Base-by-base conservation (phyloP, 176 grass and related monocot genomes). In the Carex myosuroides region DNA sequence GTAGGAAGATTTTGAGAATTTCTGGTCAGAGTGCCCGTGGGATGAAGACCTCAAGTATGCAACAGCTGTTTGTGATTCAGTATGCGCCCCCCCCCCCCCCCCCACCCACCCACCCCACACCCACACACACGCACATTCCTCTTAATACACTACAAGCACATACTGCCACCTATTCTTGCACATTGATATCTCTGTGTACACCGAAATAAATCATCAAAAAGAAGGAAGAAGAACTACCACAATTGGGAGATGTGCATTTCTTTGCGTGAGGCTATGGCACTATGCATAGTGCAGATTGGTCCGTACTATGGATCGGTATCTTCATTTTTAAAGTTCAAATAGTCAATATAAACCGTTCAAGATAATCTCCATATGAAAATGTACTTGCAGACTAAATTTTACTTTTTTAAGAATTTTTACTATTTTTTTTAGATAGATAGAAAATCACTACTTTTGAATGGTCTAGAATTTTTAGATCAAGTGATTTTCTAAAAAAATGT, bases 1-100 rank as follows among this genome's bases (percentile, higher is more conserved):
- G 72, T 93, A 99, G 93, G 96, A 95, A 92, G 96, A 99, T 86
- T 99, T 90, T 83, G 85, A 89, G 66, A 99, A 99, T 32, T 95
- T 99, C 83, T 99, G 93, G 96, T 93, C 96, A n/a, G 91, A 99
- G 72, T 99, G 96, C 84, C 93, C 96, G 7, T 99, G 96, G 96
- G 96, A 95, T 62, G 93, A 99, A n/a, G 93, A 99, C 76, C 87
- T 99, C 21, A 95, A 93, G 87, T 95, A 92, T 86, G 93, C 91
- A 61, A 92, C 69, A 63, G 85, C 89, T 59, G 89, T 98, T 16
- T 95, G 96, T 89, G 89, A 98, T 86, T 88, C 92, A 88, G 96
- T 99, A 83, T 83, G 12, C 6, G 46, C 83, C 53, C 64, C 70
- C 64, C 18, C 13, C 37, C 33, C 17, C 41, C 39, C 83, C 53